Evolutionary conservation across 257 asterid species (phyloP).

Genomic region (Solanum piurae): DNA sequence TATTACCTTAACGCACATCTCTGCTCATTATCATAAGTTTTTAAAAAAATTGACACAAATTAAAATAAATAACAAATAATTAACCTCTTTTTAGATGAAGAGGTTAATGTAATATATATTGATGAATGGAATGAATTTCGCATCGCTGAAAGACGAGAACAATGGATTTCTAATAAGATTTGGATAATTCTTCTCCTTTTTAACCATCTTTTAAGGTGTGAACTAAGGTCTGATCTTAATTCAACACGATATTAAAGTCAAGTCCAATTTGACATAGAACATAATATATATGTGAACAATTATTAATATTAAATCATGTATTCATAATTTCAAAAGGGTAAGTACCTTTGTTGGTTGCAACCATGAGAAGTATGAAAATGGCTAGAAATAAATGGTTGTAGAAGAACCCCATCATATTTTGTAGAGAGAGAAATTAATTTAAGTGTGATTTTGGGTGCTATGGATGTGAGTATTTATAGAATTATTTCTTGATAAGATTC

Average conservation of each 20-base stretch:
- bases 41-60: neutral
- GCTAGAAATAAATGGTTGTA: neutral
- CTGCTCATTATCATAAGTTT: too few relatives aligned
- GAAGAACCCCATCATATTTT: neutral
- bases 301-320: too few relatives aligned
- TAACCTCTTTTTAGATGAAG: neutral
- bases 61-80: too few relatives aligned
- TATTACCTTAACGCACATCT: neutral
- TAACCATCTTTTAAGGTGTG: neutral
- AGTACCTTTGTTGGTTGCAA: neutral
- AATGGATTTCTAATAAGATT: too few relatives aligned
- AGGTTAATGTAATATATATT: too few relatives aligned
- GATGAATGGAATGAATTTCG: neutral
- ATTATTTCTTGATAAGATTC: too few relatives aligned
- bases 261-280: too few relatives aligned
- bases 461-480: neutral
- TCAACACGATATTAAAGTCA: neutral
- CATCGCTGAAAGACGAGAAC: too few relatives aligned
- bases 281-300: too few relatives aligned
- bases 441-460: neutral
- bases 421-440: neutral
- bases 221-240: neutral
- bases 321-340: neutral
- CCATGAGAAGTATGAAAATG: neutral
- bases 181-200: too few relatives aligned